These are phyloP conservation scores for Azolla pinnata DNA, from an alignment of 75 land plant genomes.

Conservation along the genomic window DNA sequence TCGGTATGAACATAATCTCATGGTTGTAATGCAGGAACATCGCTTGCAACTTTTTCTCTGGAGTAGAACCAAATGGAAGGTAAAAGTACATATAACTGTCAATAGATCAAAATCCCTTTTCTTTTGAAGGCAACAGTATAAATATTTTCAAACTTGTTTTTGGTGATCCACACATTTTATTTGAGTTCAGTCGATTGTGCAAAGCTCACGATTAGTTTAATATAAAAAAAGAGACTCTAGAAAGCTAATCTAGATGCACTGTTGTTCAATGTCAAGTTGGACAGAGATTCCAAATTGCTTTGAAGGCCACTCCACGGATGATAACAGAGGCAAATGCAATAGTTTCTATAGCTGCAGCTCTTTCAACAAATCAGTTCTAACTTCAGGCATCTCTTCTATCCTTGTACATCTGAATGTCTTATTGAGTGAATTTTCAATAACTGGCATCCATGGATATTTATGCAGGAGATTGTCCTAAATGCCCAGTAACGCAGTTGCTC, in stretches of 20 bases:
- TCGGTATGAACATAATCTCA: not conserved
- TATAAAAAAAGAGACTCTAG: too few relatives aligned
- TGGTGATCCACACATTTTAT: too few relatives aligned
- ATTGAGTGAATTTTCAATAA: not conserved
- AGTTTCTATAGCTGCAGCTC: not conserved
- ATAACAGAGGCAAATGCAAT: constrained; percentile 1
- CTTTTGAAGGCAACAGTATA: too few relatives aligned
- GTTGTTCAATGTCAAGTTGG: not conserved
- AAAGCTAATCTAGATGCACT: not conserved
- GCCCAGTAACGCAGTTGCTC: not conserved
- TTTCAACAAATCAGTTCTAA: not conserved
- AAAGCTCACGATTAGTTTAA: too few relatives aligned
- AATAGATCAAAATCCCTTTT: too few relatives aligned
- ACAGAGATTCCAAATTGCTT: constrained; percentile 5
- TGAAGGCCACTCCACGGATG: not conserved
- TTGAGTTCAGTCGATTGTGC: too few relatives aligned
- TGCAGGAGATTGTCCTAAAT: constrained; percentile 1
- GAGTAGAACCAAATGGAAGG: not conserved
- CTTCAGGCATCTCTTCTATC: not conserved
- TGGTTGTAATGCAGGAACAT: not conserved
- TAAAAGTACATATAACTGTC: too few relatives aligned
- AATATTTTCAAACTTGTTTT: too few relatives aligned
- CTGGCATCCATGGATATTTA: not conserved
- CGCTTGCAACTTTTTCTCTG: constrained; percentile 3
- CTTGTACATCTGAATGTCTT: not conserved